Base-by-base conservation (phyloP, 2,329 filamentous ascomycete genomes). In the Corynespora cassiicola region DNA sequence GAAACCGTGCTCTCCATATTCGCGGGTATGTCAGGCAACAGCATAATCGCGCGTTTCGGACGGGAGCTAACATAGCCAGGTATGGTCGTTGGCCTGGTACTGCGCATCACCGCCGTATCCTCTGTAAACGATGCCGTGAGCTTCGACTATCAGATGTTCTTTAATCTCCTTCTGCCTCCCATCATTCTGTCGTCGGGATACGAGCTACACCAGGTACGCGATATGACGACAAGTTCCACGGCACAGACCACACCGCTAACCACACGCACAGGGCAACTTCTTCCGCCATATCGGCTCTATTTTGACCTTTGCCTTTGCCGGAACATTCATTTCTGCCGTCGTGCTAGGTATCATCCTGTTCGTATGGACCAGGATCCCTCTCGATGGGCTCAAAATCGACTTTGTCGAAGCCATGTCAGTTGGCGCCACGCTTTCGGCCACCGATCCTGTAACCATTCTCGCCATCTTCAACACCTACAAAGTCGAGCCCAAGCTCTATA, bases 381-480 rank as follows among this genome's bases (percentile, higher is more conserved):
- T 96, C 27, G 88, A 94, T 71, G 88, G 88, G 2, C 75, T 97
- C 50, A 82, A 86, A 42, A 89, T 99, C 73, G 86, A 81, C 39
- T 96, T 96, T 66, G 88, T 96, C 52, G 94, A 99, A 65, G 94
- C 94, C 50, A 94, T 99, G 66, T 95, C 91, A 1, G 90, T 99
- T 27, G 94, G 94, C 58, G 94, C 94, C 28, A 99, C 94, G 0
- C 81, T 99, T 20, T 97, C 94, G 2, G 94, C 94, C 43, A 99
- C 94, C 1, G 94, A 99, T 64, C 94, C 94, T 0, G 92, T 99
- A 42, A 99, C 94, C 0, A 97, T 99, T 57, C 77, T 99, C 36
- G 94, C 94, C 66, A 99, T 99, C 56, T 99, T 99, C 81, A 97
- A 96, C 69, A 88, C 94, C 2, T 99, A 97, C 81, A 97, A 97